These are phyloP conservation scores for Trametes maxima DNA, from an alignment of 768 basidiomycete species.

Conservation along the genomic window DNA sequence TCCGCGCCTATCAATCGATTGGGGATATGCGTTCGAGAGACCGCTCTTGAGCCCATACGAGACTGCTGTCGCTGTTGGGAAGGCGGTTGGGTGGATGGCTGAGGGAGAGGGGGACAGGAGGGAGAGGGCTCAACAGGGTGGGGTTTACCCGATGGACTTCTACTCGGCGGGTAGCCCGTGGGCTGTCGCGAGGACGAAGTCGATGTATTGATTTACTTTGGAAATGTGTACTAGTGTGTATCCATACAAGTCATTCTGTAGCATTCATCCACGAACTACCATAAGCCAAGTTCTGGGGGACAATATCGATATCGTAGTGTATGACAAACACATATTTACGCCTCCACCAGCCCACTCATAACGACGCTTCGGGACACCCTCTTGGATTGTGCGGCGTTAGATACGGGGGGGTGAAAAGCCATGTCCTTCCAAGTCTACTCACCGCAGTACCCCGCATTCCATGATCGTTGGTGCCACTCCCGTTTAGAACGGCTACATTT, in stretches of 20 bases:
- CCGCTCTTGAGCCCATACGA: conserved; percentile 95
- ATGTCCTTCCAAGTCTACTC: no score
- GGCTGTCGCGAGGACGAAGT: conserved; percentile 66
- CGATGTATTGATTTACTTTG: conserved; percentile 38
- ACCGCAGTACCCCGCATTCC: no score
- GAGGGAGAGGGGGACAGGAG: conserved; percentile 25
- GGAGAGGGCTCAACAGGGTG: conserved; percentile 34
- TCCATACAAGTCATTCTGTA: not conserved
- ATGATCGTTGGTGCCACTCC: no score
- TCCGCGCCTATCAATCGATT: conserved; percentile 95
- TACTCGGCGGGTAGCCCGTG: conserved; percentile 82
- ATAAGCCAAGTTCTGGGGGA: no score
- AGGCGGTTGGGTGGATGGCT: conserved; percentile 65
- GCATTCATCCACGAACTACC: no score
- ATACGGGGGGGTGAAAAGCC: no score
- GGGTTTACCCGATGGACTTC: conserved; percentile 95
- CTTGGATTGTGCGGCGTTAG: no score
- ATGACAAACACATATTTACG: no score
- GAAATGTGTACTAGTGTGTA: not conserved
- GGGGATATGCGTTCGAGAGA: conserved; percentile 94
- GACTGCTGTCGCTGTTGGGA: conserved; percentile 81
- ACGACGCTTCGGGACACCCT: no score
- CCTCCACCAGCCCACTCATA: no score
- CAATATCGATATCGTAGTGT: no score
- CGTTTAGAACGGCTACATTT: not conserved